Percentiles rank a stretch among this genome's conserved stretches.
phyloP scores from a whole-genome alignment of 129 eudicot genomes.

The Flaveria ramosissima region DNA sequence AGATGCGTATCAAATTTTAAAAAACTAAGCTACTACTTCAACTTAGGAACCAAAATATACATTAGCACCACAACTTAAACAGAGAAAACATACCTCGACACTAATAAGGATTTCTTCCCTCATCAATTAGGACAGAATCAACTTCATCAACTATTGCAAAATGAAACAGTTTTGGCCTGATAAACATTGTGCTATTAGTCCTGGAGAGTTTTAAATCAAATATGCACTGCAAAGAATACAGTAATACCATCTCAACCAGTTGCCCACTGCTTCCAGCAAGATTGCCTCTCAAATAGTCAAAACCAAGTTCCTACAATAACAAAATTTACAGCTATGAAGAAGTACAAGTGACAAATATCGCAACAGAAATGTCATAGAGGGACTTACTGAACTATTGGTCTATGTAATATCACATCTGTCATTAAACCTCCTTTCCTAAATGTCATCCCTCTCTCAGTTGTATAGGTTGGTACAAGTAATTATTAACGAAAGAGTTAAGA shows the following conservation, averaged over 20 bases:
- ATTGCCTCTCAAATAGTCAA: conserved; percentile 96
- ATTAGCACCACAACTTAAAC: neutral
- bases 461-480: too few species aligned
- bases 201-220: conserved; percentile 12
- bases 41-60: conserved; percentile 5
- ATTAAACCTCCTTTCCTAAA: conserved; percentile 68
- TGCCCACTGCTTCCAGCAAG: conserved; percentile 73
- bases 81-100: conserved; percentile 60
- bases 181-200: neutral
- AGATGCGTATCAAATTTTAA: conserved; percentile 10
- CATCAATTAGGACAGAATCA: conserved; percentile 93
- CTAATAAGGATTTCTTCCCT: conserved; percentile 95
- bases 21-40: neutral
- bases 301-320: conserved; percentile 87
- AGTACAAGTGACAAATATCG: neutral
- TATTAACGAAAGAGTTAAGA: too few species aligned
- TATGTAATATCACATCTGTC: conserved; percentile 90
- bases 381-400: conserved; percentile 68
- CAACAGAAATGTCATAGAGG: neutral
- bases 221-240: neutral
- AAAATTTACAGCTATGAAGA: conserved; percentile 6
- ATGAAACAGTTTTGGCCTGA: conserved; percentile 98
- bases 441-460: conserved; percentile 76
- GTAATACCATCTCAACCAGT: conserved; percentile 93
- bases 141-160: conserved; percentile 99